These are phyloP conservation scores for Metschnikowia proteae DNA, from an alignment of 805 yeast species.

Conservation along the genomic window DNA sequence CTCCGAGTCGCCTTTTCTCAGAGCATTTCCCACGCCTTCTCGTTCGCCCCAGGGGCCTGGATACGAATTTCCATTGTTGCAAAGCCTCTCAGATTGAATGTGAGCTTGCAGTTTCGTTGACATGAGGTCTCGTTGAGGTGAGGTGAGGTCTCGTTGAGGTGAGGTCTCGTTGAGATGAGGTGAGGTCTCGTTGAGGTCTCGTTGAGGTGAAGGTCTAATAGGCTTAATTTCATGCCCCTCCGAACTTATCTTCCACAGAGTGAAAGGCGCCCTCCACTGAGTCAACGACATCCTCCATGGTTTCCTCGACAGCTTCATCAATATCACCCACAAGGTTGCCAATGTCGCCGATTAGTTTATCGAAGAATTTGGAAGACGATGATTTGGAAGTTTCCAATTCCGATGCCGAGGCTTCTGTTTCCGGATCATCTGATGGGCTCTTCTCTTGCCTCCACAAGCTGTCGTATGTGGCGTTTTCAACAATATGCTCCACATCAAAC, in stretches of 20 bases:
- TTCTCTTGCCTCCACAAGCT: constrained; percentile 25
- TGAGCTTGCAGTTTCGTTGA: too few relatives aligned
- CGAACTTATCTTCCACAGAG: constrained; percentile 8
- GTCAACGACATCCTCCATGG: constrained; percentile 16
- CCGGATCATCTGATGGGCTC: background rate
- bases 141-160: too few relatives aligned
- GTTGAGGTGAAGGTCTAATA: too few relatives aligned
- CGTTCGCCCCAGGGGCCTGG: too few relatives aligned
- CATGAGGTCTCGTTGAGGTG: too few relatives aligned
- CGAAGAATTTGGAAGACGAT: background rate
- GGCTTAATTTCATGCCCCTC: background rate
- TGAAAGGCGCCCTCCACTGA: constrained; percentile 15
- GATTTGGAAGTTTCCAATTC: background rate
- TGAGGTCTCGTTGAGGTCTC: too few relatives aligned
- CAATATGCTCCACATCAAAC: constrained; percentile 42
- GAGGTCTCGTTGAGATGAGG: too few relatives aligned
- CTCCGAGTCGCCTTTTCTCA: too few relatives aligned
- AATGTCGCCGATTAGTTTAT: constrained; percentile 3
- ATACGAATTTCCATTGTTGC: too few relatives aligned
- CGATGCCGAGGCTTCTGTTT: background rate
- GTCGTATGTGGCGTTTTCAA: constrained; percentile 53
- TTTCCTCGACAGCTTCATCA: constrained; percentile 15
- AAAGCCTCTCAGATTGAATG: too few relatives aligned
- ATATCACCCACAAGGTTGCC: constrained; percentile 18
- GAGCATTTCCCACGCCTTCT: too few relatives aligned